Conservation (phyloP, 768 basidiomycete genomes). For the Myochromella boudieri region DNA sequence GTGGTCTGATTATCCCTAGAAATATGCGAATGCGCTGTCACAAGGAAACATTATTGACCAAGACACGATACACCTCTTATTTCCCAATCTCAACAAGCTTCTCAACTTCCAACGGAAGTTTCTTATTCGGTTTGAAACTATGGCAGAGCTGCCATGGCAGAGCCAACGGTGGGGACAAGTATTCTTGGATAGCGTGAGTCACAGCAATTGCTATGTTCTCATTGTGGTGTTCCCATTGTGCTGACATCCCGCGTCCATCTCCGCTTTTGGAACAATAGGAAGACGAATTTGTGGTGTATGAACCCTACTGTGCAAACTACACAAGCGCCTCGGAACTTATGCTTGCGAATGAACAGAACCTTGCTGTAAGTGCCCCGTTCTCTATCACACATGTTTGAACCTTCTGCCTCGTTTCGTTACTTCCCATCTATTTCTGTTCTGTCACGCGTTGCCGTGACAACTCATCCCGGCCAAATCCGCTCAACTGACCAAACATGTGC, state of each 20-base stretch:
- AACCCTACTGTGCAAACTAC: constrained; percentile 97
- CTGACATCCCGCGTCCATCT: constrained; percentile 20
- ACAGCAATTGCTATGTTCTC: constrained; percentile 30
- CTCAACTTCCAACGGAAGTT: constrained; percentile 96
- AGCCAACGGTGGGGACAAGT: constrained; percentile 87
- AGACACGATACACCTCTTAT: constrained; percentile 94
- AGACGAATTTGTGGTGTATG: constrained; percentile 93
- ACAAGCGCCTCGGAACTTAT: constrained; percentile 84
- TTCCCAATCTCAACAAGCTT: constrained; percentile 91
- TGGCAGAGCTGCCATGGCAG: constrained; percentile 77
- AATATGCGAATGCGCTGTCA: constrained; percentile 84
- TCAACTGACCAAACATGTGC: constrained; percentile 38
- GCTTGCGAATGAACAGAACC: constrained; percentile 81
- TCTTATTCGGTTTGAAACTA: constrained; percentile 86
- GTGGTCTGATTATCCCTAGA: constrained; percentile 45
- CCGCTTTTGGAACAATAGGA: constrained; percentile 67
- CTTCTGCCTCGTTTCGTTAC: constrained; percentile 11
- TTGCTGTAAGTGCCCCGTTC: constrained; percentile 60
- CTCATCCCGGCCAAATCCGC: constrained; percentile 24
- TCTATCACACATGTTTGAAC: constrained; percentile 17
- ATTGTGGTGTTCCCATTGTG: constrained; percentile 44
- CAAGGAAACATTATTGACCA: constrained; percentile 86
- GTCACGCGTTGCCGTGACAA: constrained; percentile 32
- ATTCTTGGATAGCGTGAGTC: constrained; percentile 81
- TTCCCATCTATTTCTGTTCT: constrained; percentile 7